These are phyloP conservation scores for Crotalaria pallida DNA, from an alignment of 306 rosid species.

Conservation along the genomic window DNA sequence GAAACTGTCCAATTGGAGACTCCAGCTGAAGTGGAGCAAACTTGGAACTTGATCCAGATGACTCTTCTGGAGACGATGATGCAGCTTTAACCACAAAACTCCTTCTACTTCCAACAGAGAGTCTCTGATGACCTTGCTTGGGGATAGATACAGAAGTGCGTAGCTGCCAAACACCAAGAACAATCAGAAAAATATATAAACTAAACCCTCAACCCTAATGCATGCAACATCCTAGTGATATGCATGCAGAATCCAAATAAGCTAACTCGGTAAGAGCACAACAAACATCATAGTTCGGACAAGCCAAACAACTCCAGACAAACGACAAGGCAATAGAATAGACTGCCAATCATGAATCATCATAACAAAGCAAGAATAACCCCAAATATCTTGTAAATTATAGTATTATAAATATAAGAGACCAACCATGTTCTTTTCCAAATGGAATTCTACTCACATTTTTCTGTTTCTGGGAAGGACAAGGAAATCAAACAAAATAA, in stretches of 20 bases:
- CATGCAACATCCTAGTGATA: background rate
- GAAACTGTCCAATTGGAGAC: conserved; percentile 92
- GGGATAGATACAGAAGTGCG: conserved; percentile 29
- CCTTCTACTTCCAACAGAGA: conserved; percentile 40
- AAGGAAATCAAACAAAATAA: background rate
- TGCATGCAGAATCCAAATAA: background rate
- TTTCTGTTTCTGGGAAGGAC: background rate
- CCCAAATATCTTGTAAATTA: background rate
- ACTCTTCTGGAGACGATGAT: conserved; percentile 39
- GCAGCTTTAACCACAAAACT: conserved; percentile 43
- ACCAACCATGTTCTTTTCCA: background rate
- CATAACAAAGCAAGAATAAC: background rate
- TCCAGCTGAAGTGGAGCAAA: conserved; percentile 87
- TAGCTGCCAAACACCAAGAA: conserved; percentile 33
- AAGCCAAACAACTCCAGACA: background rate
- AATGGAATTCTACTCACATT: background rate
- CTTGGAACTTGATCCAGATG: conserved; percentile 45
- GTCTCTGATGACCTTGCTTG: conserved; percentile 38
- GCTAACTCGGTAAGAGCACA: background rate
- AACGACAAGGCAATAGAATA: background rate
- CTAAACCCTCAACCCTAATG: background rate
- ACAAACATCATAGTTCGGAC: background rate
- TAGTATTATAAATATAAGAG: background rate
- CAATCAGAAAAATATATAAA: conserved; percentile 9
- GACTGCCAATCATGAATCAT: background rate